phyloP scores from a whole-genome alignment of 208 protist genomes.

The Strigomonas culicis region DNA sequence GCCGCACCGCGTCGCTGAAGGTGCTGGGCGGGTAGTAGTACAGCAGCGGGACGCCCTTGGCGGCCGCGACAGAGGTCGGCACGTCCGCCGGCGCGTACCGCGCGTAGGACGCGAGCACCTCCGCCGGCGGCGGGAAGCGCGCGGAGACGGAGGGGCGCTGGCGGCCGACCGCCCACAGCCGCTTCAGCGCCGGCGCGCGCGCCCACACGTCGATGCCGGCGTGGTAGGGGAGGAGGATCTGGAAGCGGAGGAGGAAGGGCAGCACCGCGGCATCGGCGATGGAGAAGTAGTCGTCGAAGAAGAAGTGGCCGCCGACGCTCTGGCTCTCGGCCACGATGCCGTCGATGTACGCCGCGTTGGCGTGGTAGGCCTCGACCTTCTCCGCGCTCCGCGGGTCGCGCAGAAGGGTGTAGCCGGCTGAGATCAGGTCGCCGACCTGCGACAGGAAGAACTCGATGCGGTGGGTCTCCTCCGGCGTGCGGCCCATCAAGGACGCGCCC shows the following conservation, averaged over 20 bases:
- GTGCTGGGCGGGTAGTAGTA: conserved; percentile 50
- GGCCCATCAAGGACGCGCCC: conserved; percentile 30
- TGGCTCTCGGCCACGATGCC: conserved; percentile 51
- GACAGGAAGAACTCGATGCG: conserved; percentile 72
- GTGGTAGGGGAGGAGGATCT: conserved; percentile 51
- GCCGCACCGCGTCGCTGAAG: conserved; percentile 52
- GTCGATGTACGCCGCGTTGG: conserved; percentile 62
- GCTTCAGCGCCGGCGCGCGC: conserved; percentile 57
- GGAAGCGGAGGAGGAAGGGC: conserved; percentile 67
- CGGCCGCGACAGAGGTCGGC: conserved; percentile 21
- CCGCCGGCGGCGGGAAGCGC: conserved; percentile 31
- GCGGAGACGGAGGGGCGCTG: conserved; percentile 50
- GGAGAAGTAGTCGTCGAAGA: conserved; percentile 68
- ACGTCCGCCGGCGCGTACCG: conserved; percentile 24
- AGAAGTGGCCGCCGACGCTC: conserved; percentile 45
- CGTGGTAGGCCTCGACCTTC: conserved; percentile 44
- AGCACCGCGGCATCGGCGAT: conserved; percentile 67
- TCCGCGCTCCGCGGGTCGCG: conserved; percentile 52
- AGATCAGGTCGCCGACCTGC: conserved; percentile 51
- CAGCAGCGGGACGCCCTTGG: conserved; percentile 39
- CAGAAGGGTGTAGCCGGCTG: conserved; percentile 38
- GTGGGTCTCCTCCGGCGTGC: conserved; percentile 44
- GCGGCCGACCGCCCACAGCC: conserved; percentile 35
- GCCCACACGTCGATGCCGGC: conserved; percentile 61
- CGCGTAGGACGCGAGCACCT: conserved; percentile 22